These are phyloP conservation scores for Saccharomycopsis oosterbeekiorum DNA, from an alignment of 805 yeast genomes.

Conservation along the genomic window DNA sequence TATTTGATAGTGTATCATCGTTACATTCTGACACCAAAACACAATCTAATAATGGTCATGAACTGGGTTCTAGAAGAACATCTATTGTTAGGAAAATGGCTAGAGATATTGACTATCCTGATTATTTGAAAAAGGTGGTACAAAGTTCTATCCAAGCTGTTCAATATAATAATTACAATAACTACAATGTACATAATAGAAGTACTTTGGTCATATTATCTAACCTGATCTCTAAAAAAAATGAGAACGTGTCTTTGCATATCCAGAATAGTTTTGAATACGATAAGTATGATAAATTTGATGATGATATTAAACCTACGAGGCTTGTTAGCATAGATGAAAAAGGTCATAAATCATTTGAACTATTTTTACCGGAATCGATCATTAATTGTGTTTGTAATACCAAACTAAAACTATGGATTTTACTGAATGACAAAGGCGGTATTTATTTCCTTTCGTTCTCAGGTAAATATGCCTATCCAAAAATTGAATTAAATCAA, in stretches of 20 bases:
- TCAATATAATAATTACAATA: slow-evolving; percentile 6
- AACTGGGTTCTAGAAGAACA: slow-evolving; percentile 27
- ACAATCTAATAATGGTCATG: slow-evolving; percentile 6
- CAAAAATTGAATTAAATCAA: slow-evolving; percentile 36
- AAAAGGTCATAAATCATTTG: slow-evolving; percentile 29
- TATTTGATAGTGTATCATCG: not conserved
- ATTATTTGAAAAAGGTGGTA: slow-evolving; percentile 9
- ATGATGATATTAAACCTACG: slow-evolving; percentile 27
- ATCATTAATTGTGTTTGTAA: slow-evolving; percentile 35
- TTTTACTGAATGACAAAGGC: slow-evolving; percentile 34
- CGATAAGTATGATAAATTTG: slow-evolving; percentile 26
- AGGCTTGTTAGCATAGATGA: slow-evolving; percentile 28
- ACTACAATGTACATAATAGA: slow-evolving; percentile 23
- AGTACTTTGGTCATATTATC: slow-evolving; percentile 24
- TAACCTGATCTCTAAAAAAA: slow-evolving; percentile 21
- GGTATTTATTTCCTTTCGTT: slow-evolving; percentile 27
- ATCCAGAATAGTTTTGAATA: slow-evolving; percentile 22
- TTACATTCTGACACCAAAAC: slow-evolving; percentile 2
- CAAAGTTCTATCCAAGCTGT: slow-evolving; percentile 5
- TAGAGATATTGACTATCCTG: slow-evolving; percentile 13
- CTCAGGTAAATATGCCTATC: slow-evolving; percentile 28
- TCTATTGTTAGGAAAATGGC: not conserved
- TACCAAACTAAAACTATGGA: slow-evolving; percentile 36
- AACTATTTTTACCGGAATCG: slow-evolving; percentile 32
- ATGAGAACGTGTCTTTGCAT: slow-evolving; percentile 8